Base-by-base conservation (phyloP, 345 rosid genomes). In the Dovyalis caffra region DNA sequence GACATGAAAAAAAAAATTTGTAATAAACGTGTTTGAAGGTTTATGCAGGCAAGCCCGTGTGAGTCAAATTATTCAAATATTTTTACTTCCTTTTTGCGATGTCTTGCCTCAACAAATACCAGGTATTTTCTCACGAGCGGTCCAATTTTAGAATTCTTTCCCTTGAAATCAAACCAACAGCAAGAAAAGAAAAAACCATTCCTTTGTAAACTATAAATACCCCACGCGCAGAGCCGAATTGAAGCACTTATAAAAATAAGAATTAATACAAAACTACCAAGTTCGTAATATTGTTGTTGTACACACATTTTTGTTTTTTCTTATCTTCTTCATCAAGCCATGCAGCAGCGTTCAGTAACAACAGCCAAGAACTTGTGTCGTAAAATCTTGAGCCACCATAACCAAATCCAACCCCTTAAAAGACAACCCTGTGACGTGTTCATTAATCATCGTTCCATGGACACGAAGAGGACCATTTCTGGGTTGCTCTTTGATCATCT, bases 401-500 rank as follows among this genome's bases (percentile, higher is more conserved):
- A 38, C 43, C 72, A 69, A 49, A 57, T 58, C 71, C 74, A 26
- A 28, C 21, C 62, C 66, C 51, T 45, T 31, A 56, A 9, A 16
- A 31, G 33, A 63, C 77, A 78, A 29, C 62, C 83, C 0, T 89
- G 90, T 29, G 95, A 92, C 20, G 85, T 95, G 4, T 95, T 95
- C 87, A 95, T 95, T 49, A 95, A 86, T 47, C 99, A 95, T 63
- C 86, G 99, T 0, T 92, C 97, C 1, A 84, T 80, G 5, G 99
- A 95, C 45, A 95, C 97, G 0, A 92, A 92, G 76, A 85, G 90
- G 71, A 91, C 88, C 11, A 79, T 95, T 62, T 82, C 98, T 0
- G 97, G 98, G 3, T 72, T 95, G 70, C 78, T 95, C 0, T 86
- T 81, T 11, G 83, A 88, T 43, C 88, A 86, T 71, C 81, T 95